Base-by-base conservation (phyloP, 1,284 basidiomycete genomes). In the Rhodotorula sp. region DNA sequence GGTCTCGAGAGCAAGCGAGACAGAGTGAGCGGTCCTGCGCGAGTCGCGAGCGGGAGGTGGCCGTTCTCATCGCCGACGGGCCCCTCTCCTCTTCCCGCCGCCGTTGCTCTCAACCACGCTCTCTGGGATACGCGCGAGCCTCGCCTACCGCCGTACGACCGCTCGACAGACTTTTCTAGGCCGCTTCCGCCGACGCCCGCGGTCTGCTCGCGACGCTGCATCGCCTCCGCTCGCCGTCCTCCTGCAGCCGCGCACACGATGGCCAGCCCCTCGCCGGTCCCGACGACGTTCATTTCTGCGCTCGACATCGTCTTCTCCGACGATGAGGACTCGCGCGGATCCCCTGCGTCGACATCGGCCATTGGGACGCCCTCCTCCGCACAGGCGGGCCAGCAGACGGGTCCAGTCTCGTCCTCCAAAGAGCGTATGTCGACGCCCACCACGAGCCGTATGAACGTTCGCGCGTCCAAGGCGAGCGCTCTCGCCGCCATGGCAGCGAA, bases 371-470 rank as follows among this genome's bases (percentile, higher is more conserved):
- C 57, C n/a, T 41, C 57, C 8, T 41, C 57, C 17, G 41, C 39
- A 25, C 56, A 51, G 41, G 48, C 25, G 34, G 53, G 27, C 29
- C 29, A 29, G n/a, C 39, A 41, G 46, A 44, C 27, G 37, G 41
- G 51, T 17, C 57, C 10, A 12, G n/a, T 22, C 13, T 58, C 55
- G 17, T 17, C 37, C 15, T 27, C 53, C 59, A 73, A 73, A 59
- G 62, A 60, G 27, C 50, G 68, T 48, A 70, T 65, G 55, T 56
- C 67, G 57, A 67, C 64, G 21, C 53, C 70, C 1, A 44, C 53
- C 9, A 54, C 53, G 27, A 61, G 65, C 27, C 71, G 74, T 19
- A 69, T 69, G 64, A 64, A 67, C 50, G 65, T 66, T 7, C 57
- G 73, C 1, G 59, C 72, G 7, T 58, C 29, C 41, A 67, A 74